Evolutionary conservation across 2,329 filamentous ascomycete species (phyloP).

Genomic region (Immersiporthe knoxdaviesiana): DNA sequence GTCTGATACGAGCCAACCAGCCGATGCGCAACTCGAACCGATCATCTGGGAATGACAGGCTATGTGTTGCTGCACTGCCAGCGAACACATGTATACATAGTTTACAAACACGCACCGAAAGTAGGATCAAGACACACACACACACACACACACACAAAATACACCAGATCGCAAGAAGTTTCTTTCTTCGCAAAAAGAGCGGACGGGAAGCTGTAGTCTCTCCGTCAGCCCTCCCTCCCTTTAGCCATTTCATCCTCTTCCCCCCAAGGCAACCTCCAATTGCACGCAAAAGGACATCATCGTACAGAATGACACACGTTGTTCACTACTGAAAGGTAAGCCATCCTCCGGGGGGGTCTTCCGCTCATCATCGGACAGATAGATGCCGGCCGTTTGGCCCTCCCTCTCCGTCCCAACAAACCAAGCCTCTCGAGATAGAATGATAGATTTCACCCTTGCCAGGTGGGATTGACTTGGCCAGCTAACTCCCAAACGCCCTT

Average conservation of each 20-base stretch:
- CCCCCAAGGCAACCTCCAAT: background rate
- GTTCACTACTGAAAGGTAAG: background rate
- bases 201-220: background rate
- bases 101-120: background rate
- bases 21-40: too few species aligned
- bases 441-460: background rate
- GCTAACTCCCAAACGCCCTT: slow-evolving; percentile 22
- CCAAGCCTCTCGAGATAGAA: background rate
- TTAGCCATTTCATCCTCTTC: background rate
- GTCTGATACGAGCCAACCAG: background rate
- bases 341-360: too few species aligned
- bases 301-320: background rate
- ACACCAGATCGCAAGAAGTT: background rate
- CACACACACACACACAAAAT: background rate
- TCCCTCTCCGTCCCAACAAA: background rate
- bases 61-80: background rate
- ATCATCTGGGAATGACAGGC: background rate
- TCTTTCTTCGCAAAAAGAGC: background rate
- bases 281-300: background rate
- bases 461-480: background rate
- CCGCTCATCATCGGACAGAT: background rate
- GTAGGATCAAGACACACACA: too few species aligned
- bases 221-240: background rate
- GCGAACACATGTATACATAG: too few species aligned
- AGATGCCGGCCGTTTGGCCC: background rate